phyloP scores from a whole-genome alignment of 768 basidiomycete genomes.

The Boletus bicolor region DNA sequence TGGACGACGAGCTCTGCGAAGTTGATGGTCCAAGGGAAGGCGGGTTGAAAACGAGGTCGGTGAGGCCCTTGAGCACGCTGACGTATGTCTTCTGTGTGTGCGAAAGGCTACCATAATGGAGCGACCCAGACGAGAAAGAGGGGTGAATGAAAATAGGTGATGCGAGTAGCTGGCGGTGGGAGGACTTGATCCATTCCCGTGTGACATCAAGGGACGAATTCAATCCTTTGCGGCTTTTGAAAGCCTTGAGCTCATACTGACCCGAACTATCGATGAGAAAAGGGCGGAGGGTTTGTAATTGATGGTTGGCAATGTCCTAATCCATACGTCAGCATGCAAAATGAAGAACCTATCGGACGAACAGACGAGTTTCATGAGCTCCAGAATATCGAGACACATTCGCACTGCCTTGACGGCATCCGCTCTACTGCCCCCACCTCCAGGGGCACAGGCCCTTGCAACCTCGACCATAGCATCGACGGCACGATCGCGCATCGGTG shows the following conservation, averaged over 20 bases:
- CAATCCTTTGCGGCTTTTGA: slow-evolving; percentile 55
- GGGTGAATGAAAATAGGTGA: slow-evolving; percentile 43
- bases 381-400: slow-evolving; percentile 85
- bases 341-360: slow-evolving; percentile 12
- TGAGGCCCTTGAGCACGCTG: slow-evolving; percentile 54
- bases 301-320: slow-evolving; percentile 96
- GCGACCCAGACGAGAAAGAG: slow-evolving; percentile 38
- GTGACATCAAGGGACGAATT: slow-evolving; percentile 51
- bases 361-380: slow-evolving; percentile 93
- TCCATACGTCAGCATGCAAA: slow-evolving; percentile 20
- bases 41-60: slow-evolving; percentile 63
- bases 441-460: slow-evolving; percentile 56
- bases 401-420: slow-evolving; percentile 73
- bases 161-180: slow-evolving; percentile 46
- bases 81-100: slow-evolving; percentile 47
- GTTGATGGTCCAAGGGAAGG: slow-evolving; percentile 38
- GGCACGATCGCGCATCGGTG: slow-evolving; percentile 84
- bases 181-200: slow-evolving; percentile 60
- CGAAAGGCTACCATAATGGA: slow-evolving; percentile 45
- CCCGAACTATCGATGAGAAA: slow-evolving; percentile 79
- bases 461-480: slow-evolving; percentile 81
- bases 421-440: slow-evolving; percentile 50
- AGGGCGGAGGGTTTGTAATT: slow-evolving; percentile 89
- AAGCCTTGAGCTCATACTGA: slow-evolving; percentile 74
- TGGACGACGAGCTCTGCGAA: slow-evolving; percentile 27